Evolutionary conservation across 225 moss, liverwort and hornwort genomes (phyloP), one percentile per base, ranked within the genome.

Genomic region (Bryoerythrophyllum caledonicum): DNA sequence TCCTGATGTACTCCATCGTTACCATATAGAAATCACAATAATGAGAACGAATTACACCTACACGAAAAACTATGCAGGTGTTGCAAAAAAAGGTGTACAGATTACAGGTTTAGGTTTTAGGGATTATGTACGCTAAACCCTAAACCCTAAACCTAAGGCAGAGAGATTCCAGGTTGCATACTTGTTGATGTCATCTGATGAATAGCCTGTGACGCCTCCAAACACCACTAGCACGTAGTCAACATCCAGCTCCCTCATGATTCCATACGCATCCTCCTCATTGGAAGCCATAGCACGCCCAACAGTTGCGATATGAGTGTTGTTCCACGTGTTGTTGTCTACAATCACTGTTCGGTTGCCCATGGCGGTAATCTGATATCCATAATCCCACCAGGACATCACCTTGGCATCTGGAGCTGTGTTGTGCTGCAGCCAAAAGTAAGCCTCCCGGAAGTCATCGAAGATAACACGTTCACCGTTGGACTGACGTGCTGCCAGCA

Each of bases 311-410:
- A 99, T 99, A 60, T 99, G 99, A 48, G 99, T 99, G 73, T 99
- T 99, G 41, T 99, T 99, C 99, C 99, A 99, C 9, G 99, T 99
- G 19, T 99, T 99, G 32, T 99, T 99, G 79, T 99, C 99, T 15
- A 99, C 99, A 41, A 99, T 99, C 28, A 95, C 95, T 60, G 99
- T 99, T 70, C 99, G 87, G 65, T 99, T 99, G 62, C 85, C 95
- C 99, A 99, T 99, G 23, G 99, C 95, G 62, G 95, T 75, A 37
- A 95, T 95, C 76, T 99, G 99, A 72, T 99, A 99, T 61, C 99
- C 99, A 70, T 99, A 99, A 75, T 99, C 99, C 99, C 99, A 99
- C 99, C 99, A 99, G 2, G 99, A 99, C 80, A 95, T 95, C 44
- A 99, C 88, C 84, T 95, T 99, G 60, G 95, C 91, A 82, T 99